Conservation (phyloP, 2,329 filamentous ascomycete species). For the Penicillium sp. region DNA sequence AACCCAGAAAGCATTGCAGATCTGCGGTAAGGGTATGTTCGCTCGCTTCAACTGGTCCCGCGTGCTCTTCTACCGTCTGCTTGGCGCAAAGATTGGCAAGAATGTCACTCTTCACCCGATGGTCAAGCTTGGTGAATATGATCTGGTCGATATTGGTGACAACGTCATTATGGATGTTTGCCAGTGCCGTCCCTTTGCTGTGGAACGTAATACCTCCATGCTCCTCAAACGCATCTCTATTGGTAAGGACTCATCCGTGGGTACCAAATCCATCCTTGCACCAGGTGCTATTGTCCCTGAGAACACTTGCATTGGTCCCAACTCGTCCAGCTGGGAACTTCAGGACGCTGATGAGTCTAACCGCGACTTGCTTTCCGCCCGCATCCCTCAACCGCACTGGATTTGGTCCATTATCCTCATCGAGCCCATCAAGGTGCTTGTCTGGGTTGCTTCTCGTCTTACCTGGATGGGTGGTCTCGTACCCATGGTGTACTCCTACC, state of each 20-base stretch:
- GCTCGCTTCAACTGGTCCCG: constrained; percentile 36
- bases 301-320: constrained; percentile 55
- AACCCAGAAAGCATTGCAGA: constrained; percentile 53
- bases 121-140: constrained; percentile 55
- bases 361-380: constrained; percentile 44
- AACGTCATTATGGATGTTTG: constrained; percentile 50
- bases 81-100: constrained; percentile 56
- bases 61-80: constrained; percentile 51
- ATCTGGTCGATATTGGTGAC: constrained; percentile 57
- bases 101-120: constrained; percentile 50
- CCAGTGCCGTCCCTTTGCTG: constrained; percentile 55
- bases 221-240: constrained; percentile 55
- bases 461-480: constrained; percentile 43
- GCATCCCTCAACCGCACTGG: constrained; percentile 49
- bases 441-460: constrained; percentile 45
- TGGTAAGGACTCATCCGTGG: constrained; percentile 50
- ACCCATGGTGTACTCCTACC: constrained; percentile 18
- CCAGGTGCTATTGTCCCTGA: constrained; percentile 52
- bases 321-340: constrained; percentile 60
- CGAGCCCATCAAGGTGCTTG: constrained; percentile 43
- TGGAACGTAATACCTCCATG: constrained; percentile 60
- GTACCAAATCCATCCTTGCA: constrained; percentile 52
- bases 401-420: constrained; percentile 45
- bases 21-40: constrained; percentile 46
- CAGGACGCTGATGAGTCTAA: constrained; percentile 47